Conservation (phyloP, 2,329 filamentous ascomycete genomes). For the Kalmusia sp. region DNA sequence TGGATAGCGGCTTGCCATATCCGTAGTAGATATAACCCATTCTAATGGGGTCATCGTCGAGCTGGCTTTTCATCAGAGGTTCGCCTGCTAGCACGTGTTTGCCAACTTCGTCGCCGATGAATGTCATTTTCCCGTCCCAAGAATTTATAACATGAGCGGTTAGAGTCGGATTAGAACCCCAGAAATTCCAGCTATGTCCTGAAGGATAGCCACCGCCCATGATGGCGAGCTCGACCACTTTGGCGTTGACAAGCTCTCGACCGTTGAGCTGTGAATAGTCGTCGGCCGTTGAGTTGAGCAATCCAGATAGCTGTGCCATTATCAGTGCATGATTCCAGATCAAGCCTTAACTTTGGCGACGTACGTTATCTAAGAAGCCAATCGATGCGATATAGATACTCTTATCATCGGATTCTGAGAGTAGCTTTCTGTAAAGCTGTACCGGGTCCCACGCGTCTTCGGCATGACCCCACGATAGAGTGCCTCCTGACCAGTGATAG, state of each 20-base stretch:
- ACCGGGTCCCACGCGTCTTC: constrained; percentile 53
- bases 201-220: constrained; percentile 61
- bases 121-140: constrained; percentile 51
- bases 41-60: constrained; percentile 24
- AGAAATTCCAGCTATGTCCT: constrained; percentile 60
- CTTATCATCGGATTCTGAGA: constrained; percentile 48
- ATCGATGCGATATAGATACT: constrained; percentile 57
- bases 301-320: constrained; percentile 55
- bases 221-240: constrained; percentile 59
- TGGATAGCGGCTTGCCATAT: constrained; percentile 24
- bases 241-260: constrained; percentile 50
- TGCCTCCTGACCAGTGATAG: constrained; percentile 50
- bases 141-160: constrained; percentile 56
- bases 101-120: constrained; percentile 56
- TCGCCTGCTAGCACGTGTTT: constrained; percentile 50
- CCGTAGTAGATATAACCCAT: constrained; percentile 33
- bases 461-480: constrained; percentile 42
- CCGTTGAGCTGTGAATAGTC: constrained; percentile 49
- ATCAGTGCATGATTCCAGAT: too few species aligned
- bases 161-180: constrained; percentile 45
- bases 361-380: constrained; percentile 57
- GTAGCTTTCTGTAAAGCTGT: constrained; percentile 53
- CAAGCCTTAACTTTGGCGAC: too few species aligned
- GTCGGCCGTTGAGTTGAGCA: constrained; percentile 56
- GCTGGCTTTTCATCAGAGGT: constrained; percentile 35